Percentiles rank a stretch among this genome's conserved stretches.
These are phyloP conservation scores for Arachis stenosperma DNA, from an alignment of 306 rosid species.

Conservation along the genomic window DNA sequence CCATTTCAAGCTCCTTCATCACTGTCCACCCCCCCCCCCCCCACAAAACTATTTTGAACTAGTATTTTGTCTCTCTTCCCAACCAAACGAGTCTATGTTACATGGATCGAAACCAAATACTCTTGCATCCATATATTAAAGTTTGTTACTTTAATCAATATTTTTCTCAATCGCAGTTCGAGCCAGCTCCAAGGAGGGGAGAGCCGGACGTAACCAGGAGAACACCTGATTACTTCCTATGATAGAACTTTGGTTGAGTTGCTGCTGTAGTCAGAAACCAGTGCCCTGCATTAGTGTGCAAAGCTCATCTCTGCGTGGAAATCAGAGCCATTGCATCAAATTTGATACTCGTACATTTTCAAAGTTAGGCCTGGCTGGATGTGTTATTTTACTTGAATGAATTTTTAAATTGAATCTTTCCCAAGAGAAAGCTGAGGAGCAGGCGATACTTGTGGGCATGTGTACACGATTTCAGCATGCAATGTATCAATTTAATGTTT, in stretches of 20 bases:
- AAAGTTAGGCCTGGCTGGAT: conserved; percentile 48
- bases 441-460: conserved; percentile 48
- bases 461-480: conserved; percentile 54
- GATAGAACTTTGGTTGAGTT: conserved; percentile 43
- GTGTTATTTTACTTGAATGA: conserved; percentile 44
- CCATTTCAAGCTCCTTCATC: no score
- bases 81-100: no score
- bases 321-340: conserved; percentile 43
- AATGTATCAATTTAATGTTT: conserved; percentile 50
- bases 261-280: conserved; percentile 43
- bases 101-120: no score
- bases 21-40: no score
- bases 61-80: no score
- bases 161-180: conserved; percentile 63
- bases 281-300: conserved; percentile 44
- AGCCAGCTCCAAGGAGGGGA: conserved; percentile 99
- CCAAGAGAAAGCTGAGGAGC: conserved; percentile 51
- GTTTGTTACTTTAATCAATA: background rate
- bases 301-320: conserved; percentile 46
- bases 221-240: conserved; percentile 94
- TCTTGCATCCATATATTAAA: background rate
- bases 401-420: conserved; percentile 35
- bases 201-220: conserved; percentile 95
- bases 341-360: conserved; percentile 33
- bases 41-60: no score